Base-by-base conservation (phyloP, 2,329 filamentous ascomycete genomes). In the Coleophoma crateriformis region DNA sequence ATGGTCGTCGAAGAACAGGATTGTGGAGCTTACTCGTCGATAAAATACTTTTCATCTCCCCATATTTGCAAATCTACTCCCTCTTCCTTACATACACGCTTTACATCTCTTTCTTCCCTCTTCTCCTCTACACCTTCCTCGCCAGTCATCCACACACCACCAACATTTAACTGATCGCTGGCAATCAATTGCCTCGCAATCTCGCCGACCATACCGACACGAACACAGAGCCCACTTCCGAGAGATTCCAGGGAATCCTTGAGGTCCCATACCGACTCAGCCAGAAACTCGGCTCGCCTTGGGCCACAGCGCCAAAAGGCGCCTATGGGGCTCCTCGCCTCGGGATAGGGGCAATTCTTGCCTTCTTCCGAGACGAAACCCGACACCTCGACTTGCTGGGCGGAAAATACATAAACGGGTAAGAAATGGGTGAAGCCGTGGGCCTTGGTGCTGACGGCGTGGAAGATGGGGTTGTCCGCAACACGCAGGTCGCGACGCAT, bases 11-110 rank as follows among this genome's bases (percentile, higher is more conserved):
- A 19, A 38, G 27, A 27, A 10, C 27, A 27, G 27, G 27, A 27
- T 27, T 7, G 27, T 27, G 27, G 13, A 20, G 78, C 85, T 68
- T 71, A 91, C 88, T 91, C 86, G 59, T 91, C 84, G 46, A 91
- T 74, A 52, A 84, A 84, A 58, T 88, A 91, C 63, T 91, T 92
- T 65, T 90, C 87, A 58, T 92, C 87, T 0, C 68, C 66, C 80
- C 83, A 90, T 1, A 82, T 51, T 62, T 79, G 78, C 63, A 89
- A 88, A 1, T 81, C 73, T 4, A 82, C 71, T 1, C 71, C 73
- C 3, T 74, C 67, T 12, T 74, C 64, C 19, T 75, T 67, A 49
- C 85, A 83, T 0, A 80, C 61, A 0, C 69, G 62, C 27, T 73
- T 71, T 2, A 88, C 71, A 1, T 69, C 70, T 19, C 71, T 66